Conservation (phyloP, 345 rosid genomes). For the Draba incana region DNA sequence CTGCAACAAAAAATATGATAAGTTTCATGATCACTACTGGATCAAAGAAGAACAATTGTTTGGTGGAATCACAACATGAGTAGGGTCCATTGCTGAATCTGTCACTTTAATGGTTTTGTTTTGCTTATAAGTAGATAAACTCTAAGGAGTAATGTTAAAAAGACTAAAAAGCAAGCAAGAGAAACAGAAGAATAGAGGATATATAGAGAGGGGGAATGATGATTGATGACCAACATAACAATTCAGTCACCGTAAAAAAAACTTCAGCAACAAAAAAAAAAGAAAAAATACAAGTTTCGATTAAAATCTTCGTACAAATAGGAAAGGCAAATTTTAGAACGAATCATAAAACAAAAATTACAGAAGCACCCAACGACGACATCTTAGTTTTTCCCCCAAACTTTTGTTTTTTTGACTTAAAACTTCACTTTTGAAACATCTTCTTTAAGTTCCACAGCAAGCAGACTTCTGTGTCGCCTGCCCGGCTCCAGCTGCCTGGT, state of each 20-base stretch:
- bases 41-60: too few relatives aligned
- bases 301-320: constrained; percentile 40
- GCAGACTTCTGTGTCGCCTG: constrained; percentile 49
- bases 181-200: not conserved
- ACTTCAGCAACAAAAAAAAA: constrained; percentile 21
- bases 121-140: not conserved
- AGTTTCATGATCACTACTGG: constrained; percentile 6
- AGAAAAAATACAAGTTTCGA: constrained; percentile 30
- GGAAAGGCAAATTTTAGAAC: constrained; percentile 25
- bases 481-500: constrained; percentile 43
- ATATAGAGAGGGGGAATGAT: not conserved
- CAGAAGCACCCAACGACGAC: constrained; percentile 38
- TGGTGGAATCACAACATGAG: not conserved
- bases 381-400: constrained; percentile 22
- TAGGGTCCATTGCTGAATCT: too few relatives aligned
- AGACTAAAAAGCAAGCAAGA: not conserved
- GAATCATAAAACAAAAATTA: constrained; percentile 32
- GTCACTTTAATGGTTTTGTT: too few relatives aligned
- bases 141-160: not conserved
- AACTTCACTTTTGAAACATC: constrained; percentile 8
- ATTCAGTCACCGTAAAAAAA: constrained; percentile 19
- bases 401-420: constrained; percentile 1
- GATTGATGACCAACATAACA: not conserved
- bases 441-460: constrained; percentile 39
- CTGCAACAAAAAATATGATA: not conserved